These are phyloP conservation scores for Betula pendula DNA, from an alignment of 306 rosid genomes.

Conservation along the genomic window DNA sequence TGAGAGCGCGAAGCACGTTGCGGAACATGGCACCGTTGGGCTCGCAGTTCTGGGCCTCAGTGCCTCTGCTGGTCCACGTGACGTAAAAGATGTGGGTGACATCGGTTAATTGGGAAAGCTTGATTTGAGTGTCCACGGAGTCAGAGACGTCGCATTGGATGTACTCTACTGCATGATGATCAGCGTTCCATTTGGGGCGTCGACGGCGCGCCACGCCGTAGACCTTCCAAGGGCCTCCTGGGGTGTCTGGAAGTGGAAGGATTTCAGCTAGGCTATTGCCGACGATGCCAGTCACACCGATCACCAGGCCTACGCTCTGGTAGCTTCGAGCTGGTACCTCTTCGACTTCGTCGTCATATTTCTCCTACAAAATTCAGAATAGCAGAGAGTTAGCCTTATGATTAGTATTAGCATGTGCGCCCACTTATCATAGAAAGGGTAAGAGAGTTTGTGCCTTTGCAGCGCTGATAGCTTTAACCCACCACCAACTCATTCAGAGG, in stretches of 20 bases:
- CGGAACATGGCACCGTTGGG: conserved; percentile 57
- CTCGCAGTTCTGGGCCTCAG: conserved; percentile 51
- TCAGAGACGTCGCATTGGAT: conserved; percentile 70
- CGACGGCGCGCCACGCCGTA: conserved; percentile 73
- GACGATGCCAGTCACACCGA: conserved; percentile 70
- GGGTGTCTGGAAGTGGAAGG: conserved; percentile 70
- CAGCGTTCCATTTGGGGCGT: conserved; percentile 61
- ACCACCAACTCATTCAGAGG: conserved; percentile 50
- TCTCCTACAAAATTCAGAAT: conserved; percentile 34
- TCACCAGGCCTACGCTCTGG: conserved; percentile 50
- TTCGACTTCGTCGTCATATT: conserved; percentile 48
- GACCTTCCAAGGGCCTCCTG: conserved; percentile 77
- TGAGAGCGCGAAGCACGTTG: conserved; percentile 50
- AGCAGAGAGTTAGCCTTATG: too few species aligned
- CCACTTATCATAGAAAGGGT: too few species aligned
- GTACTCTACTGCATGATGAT: conserved; percentile 51
- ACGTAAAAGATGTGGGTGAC: conserved; percentile 75
- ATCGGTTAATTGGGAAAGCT: conserved; percentile 55
- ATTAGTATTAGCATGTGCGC: not conserved
- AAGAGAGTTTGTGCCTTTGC: conserved; percentile 26
- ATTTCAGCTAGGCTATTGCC: conserved; percentile 85
- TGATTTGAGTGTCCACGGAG: conserved; percentile 40
- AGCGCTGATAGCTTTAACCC: conserved; percentile 56
- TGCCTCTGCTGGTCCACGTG: conserved; percentile 45
- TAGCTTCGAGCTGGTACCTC: conserved; percentile 38